Percentiles rank a stretch among this genome's conserved stretches.
These are phyloP conservation scores for Nannizziopsis arthrosporioides DNA, from an alignment of 2,329 filamentous ascomycete species.

Conservation along the genomic window DNA sequence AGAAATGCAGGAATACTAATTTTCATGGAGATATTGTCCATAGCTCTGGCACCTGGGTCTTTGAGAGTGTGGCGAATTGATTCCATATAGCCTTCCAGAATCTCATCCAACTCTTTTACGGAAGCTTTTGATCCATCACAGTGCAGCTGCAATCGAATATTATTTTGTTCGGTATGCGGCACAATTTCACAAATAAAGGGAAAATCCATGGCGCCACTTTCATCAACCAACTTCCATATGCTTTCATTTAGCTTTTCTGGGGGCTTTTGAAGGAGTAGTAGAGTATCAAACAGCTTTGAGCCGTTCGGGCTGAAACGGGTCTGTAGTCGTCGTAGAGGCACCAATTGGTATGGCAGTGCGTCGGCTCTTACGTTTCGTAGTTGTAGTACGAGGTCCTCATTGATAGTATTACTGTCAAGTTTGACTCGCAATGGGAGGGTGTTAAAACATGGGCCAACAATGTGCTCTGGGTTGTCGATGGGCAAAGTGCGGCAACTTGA, in stretches of 20 bases:
- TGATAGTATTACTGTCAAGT: slow-evolving; percentile 38
- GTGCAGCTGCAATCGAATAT: slow-evolving; percentile 51
- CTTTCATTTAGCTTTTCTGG: slow-evolving; percentile 32
- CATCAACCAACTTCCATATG: slow-evolving; percentile 42
- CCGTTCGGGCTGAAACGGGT: slow-evolving; percentile 36
- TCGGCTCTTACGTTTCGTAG: slow-evolving; percentile 53
- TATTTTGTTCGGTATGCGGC: slow-evolving; percentile 44
- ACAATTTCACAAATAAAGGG: slow-evolving; percentile 66
- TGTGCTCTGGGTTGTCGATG: slow-evolving; percentile 53
- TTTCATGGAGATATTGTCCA: slow-evolving; percentile 19
- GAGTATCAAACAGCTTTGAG: slow-evolving; percentile 60
- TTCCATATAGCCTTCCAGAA: slow-evolving; percentile 23
- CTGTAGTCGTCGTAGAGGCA: slow-evolving; percentile 61
- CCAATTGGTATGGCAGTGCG: slow-evolving; percentile 58
- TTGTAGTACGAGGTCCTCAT: slow-evolving; percentile 46
- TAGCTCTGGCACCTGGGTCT: slow-evolving; percentile 24
- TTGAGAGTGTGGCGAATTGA: slow-evolving; percentile 26
- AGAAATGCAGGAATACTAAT: slow-evolving; percentile 21
- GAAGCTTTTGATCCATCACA: slow-evolving; percentile 35
- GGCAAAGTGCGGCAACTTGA: slow-evolving; percentile 62
- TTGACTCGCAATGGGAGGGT: slow-evolving; percentile 61
- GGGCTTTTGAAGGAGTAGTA: slow-evolving; percentile 66
- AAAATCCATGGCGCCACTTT: slow-evolving; percentile 49
- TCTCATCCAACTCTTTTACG: slow-evolving; percentile 16
- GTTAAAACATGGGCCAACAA: slow-evolving; percentile 89